Base-by-base conservation (phyloP, 169 alveolate genomes). In the Eimeria falciformis region DNA sequence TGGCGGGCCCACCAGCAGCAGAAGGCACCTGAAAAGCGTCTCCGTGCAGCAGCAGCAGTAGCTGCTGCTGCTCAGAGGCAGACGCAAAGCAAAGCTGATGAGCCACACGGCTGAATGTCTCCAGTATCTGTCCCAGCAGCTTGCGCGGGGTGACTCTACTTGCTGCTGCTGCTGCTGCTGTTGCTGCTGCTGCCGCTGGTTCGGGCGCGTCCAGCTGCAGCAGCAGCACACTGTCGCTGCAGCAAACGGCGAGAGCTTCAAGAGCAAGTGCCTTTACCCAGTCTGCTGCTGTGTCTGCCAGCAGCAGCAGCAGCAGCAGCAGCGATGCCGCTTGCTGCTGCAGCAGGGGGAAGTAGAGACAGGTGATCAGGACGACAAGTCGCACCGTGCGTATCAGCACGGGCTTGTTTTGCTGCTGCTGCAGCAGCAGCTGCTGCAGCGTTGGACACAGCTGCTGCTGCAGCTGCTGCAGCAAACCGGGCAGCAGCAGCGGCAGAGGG, bases 341-440 rank as follows among this genome's bases (percentile, higher is more conserved):
- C 85, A 75, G 56, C 85, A 75, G 65, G 7, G 85, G 85, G 40
- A 75, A 21, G 85, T 43, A 75, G 55, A 75, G 25, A 18, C 18
- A 45, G 4, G 45, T 18, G 11, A 75, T 33, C 1, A 40, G 85
- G 21, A 75, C 85, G 0, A 75, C 85, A 43, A 75, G 85, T 25
- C 85, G 25, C 45, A 75, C 85, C 0, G 85, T 37, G 40, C 85
- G 85, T 65, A 75, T 56, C 85, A 75, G 65, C 65, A 45, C 56
- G 33, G 85, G 85, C 85, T 45, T 75, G 55, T 75, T 46, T 6
- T 9, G 56, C 45, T 75, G 85, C 85, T 40, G 85, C 85, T 75
- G 85, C 85, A 43, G 85, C 85, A 75, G 85, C 66, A 40, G 65
- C 85, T 75, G 85, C 66, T 75, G 85, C 85, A 75, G 66, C 85